phyloP scores from a whole-genome alignment of 1,284 basidiomycete genomes.

The Flammula alnicola region DNA sequence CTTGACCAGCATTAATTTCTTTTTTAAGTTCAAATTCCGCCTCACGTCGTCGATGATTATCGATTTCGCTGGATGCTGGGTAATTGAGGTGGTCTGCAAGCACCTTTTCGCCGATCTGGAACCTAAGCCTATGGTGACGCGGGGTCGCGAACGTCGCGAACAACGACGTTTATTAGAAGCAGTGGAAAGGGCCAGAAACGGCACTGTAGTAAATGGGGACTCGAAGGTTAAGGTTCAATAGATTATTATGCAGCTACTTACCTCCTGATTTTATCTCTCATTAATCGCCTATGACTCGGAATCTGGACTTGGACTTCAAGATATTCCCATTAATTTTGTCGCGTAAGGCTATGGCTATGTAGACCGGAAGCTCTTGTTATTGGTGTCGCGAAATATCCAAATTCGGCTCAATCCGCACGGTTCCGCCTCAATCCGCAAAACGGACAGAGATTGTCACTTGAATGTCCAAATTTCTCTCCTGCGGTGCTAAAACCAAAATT shows the following conservation, averaged over 20 bases:
- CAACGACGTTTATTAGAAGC: conserved; percentile 29
- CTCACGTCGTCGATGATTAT: conserved; percentile 82
- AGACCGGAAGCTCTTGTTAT: too few relatives aligned
- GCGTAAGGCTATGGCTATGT: too few relatives aligned
- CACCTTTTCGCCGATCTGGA: conserved; percentile 87
- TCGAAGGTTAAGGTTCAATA: conserved; percentile 22
- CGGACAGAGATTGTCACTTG: too few relatives aligned
- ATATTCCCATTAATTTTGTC: too few relatives aligned
- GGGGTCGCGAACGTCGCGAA: conserved; percentile 74
- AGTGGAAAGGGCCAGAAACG: neutral
- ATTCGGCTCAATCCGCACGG: too few relatives aligned
- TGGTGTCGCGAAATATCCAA: too few relatives aligned
- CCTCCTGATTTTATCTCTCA: conserved; percentile 1
- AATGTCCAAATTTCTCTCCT: too few relatives aligned
- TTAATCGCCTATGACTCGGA: neutral
- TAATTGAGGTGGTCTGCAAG: conserved; percentile 87
- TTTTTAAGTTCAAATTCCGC: conserved; percentile 75
- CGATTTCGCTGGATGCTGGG: conserved; percentile 90
- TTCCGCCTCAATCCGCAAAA: too few relatives aligned
- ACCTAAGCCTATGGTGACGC: conserved; percentile 84
- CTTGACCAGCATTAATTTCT: neutral
- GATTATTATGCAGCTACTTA: conserved; percentile 2
- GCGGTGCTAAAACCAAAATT: too few relatives aligned
- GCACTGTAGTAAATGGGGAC: conserved; percentile 14
- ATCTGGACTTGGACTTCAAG: too few relatives aligned